Evolutionary conservation across 2,329 filamentous ascomycete genomes (phyloP).

Genomic region (Clarireedia hainanense): DNA sequence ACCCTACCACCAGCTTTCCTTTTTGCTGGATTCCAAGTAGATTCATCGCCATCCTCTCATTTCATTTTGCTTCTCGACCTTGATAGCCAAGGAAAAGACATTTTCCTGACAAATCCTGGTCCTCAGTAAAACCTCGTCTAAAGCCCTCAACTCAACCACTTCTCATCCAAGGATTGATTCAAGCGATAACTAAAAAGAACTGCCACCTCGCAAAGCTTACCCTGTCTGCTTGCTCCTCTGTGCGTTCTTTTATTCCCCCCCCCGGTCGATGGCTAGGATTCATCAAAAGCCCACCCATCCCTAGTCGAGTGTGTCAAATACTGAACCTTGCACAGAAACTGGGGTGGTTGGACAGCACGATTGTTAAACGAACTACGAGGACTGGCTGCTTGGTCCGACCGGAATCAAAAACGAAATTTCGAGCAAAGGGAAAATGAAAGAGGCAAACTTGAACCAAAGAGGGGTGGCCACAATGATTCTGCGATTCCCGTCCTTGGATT

Average conservation of each 20-base stretch:
- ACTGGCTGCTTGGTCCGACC: not conserved
- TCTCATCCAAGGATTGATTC: conserved; percentile 1
- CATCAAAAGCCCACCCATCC: not conserved
- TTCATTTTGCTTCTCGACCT: not conserved
- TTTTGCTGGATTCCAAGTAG: too few relatives aligned
- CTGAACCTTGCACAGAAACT: not conserved
- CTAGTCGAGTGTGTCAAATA: not conserved
- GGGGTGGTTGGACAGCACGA: conserved; percentile 4
- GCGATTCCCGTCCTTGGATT: too few relatives aligned
- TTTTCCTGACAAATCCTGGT: not conserved
- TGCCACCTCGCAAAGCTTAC: not conserved
- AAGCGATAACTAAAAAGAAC: conserved; percentile 1
- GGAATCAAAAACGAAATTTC: not conserved
- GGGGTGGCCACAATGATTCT: not conserved
- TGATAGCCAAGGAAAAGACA: not conserved
- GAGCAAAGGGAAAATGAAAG: not conserved
- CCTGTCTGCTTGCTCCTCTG: not conserved
- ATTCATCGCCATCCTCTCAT: not conserved
- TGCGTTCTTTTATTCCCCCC: not conserved
- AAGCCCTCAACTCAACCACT: too few relatives aligned
- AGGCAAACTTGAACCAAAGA: not conserved
- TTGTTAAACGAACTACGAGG: not conserved
- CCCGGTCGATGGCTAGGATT: not conserved
- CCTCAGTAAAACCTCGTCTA: too few relatives aligned
- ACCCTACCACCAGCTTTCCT: too few relatives aligned